Percentiles rank a stretch among this genome's conserved stretches.
Evolutionary conservation across 176 grass and related monocot genomes (phyloP).

Genomic region (Phyllostachys edulis): DNA sequence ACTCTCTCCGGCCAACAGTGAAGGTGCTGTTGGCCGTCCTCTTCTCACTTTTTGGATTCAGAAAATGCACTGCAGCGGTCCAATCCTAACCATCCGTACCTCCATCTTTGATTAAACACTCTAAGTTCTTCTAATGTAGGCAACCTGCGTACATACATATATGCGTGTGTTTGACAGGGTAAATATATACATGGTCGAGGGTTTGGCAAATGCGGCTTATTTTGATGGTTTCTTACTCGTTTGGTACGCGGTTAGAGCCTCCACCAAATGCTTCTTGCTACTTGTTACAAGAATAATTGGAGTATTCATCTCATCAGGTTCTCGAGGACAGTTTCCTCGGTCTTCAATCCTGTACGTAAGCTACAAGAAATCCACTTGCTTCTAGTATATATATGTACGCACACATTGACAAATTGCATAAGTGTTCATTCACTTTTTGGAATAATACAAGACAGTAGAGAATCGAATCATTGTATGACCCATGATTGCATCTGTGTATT

Average conservation of each 20-base stretch:
- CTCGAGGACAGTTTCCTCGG: not conserved
- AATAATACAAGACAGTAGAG: not conserved
- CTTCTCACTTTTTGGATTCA: not conserved
- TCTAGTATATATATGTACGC: no score
- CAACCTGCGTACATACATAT: no score
- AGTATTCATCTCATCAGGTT: not conserved
- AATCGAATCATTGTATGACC: slow-evolving; percentile 23
- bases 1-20: no score
- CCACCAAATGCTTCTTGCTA: not conserved
- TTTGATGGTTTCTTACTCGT: not conserved
- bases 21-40: not conserved
- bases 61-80: no score
- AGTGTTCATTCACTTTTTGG: not conserved
- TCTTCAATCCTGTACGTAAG: slow-evolving; percentile 1
- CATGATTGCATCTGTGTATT: slow-evolving; percentile 29
- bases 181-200: no score
- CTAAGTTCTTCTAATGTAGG: no score
- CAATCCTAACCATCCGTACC: no score
- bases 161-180: no score
- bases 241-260: slow-evolving; percentile 14
- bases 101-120: no score
- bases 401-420: not conserved
- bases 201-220: no score
- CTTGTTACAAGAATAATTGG: not conserved
- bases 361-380: not conserved